Base-by-base conservation (phyloP, 345 rosid genomes). In the Populus simonii region DNA sequence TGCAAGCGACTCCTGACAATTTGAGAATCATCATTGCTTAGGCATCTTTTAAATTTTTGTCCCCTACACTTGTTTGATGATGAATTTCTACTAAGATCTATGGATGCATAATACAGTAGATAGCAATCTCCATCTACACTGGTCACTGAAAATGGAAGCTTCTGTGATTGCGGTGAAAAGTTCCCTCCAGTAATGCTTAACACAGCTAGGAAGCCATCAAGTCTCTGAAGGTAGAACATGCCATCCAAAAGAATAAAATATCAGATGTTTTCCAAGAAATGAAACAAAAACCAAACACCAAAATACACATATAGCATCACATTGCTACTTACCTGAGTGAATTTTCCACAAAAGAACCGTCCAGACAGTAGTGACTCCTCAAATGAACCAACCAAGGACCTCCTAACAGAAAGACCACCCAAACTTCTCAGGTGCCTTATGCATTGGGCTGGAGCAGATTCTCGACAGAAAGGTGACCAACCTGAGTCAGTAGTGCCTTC, bases 301-400 rank as follows among this genome's bases (percentile, higher is more conserved):
- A 18, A 76, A 18, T 35, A 27, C 31, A 31, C 27, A 35, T 55
- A 73, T 55, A 73, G 23, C 76, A 41, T 27, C 66, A 73, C 23
- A 53, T 29, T 51, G 55, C 65, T 59, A 80, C 87, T 74, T 76
- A 94, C 98, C 97, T 90, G 93, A 83, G 87, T 81, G 36, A 80
- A 79, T 79, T 83, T 82, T 76, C 93, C 96, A 70, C 90, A 90
- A 69, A 90, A 83, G 75, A 90, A 84, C 80, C 97, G 84, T 65
- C 99, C 99, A 69, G 99, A 93, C 78, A 95, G 80, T 23, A 95
- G 73, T 39, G 99, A 95, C 87, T 95, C 99, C 88, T 95, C 99
- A 73, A 95, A 95, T 43, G 99, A 95, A 88, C 99, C 99, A 79
- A 95, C 92, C 88, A 95, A 84, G 76, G 99, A 90, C 86, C 98